These are phyloP conservation scores for Colletotrichum tropicale DNA, from an alignment of 2,329 filamentous ascomycete species.

Conservation along the genomic window DNA sequence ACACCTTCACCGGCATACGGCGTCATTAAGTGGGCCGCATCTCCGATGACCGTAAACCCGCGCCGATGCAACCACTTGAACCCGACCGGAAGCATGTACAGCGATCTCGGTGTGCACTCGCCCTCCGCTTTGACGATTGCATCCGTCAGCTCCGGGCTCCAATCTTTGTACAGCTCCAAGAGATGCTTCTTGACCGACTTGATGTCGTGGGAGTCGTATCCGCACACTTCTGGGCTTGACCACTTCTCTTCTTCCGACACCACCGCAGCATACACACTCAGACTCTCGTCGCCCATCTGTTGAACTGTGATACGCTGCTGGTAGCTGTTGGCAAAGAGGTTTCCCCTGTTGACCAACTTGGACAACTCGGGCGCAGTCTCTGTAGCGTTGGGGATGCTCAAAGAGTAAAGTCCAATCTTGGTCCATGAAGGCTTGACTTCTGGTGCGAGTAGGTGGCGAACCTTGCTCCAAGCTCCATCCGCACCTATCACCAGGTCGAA, in stretches of 20 bases:
- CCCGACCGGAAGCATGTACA: slow-evolving; percentile 59
- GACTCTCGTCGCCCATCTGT: slow-evolving; percentile 52
- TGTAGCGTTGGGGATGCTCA: slow-evolving; percentile 45
- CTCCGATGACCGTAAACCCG: slow-evolving; percentile 61
- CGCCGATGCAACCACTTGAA: slow-evolving; percentile 49
- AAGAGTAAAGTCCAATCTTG: slow-evolving; percentile 46
- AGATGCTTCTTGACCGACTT: slow-evolving; percentile 41
- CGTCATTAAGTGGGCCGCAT: slow-evolving; percentile 65
- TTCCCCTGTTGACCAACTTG: slow-evolving; percentile 51
- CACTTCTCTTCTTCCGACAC: slow-evolving; percentile 43
- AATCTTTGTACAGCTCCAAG: slow-evolving; percentile 42
- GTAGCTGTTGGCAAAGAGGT: slow-evolving; percentile 46
- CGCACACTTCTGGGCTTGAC: slow-evolving; percentile 40
- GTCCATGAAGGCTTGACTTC: slow-evolving; percentile 47
- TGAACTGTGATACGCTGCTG: slow-evolving; percentile 42
- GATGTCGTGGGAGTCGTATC: slow-evolving; percentile 45
- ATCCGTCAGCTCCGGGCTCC: slow-evolving; percentile 44
- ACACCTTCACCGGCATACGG: slow-evolving; percentile 65
- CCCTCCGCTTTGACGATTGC: slow-evolving; percentile 45
- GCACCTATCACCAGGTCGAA: slow-evolving; percentile 45
- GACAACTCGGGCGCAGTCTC: slow-evolving; percentile 45
- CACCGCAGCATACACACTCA: slow-evolving; percentile 43
- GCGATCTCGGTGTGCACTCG: slow-evolving; percentile 41
- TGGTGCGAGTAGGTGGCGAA: slow-evolving; percentile 37
- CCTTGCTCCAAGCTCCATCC: slow-evolving; percentile 42